Conservation (phyloP, 768 basidiomycete genomes). For the Mycena amicta region DNA sequence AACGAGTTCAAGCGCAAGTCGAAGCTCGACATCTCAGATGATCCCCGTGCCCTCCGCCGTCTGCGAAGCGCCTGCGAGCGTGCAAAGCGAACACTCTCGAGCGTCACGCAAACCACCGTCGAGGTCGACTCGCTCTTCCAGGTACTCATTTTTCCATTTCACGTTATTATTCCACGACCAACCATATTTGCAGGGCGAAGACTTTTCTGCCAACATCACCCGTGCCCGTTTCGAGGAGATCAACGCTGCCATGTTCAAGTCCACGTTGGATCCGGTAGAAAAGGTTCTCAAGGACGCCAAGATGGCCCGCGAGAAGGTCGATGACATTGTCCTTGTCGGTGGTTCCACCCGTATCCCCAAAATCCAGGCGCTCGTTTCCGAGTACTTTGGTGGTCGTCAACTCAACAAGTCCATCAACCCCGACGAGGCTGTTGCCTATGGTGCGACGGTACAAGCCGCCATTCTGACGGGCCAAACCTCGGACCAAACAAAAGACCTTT, state of each 20-base stretch:
- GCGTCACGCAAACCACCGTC: slow-evolving; percentile 97
- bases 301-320: slow-evolving; percentile 95
- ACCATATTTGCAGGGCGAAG: slow-evolving; percentile 67
- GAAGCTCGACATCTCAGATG: slow-evolving; percentile 95
- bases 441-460: slow-evolving; percentile 99
- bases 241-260: slow-evolving; percentile 93
- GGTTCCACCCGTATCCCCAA: slow-evolving; percentile 99
- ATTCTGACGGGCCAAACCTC: slow-evolving; percentile 98
- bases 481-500: slow-evolving; percentile 97
- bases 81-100: slow-evolving; percentile 98
- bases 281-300: slow-evolving; percentile 99
- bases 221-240: slow-evolving; percentile 99
- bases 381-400: slow-evolving; percentile 97
- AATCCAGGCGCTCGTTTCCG: slow-evolving; percentile 96
- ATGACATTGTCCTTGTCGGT: slow-evolving; percentile 99
- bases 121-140: slow-evolving; percentile 99
- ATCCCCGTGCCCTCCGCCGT: slow-evolving; percentile 95
- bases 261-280: slow-evolving; percentile 97
- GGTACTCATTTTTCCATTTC: slow-evolving; percentile 43
- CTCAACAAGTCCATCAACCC: slow-evolving; percentile 99
- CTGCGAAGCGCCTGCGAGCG: slow-evolving; percentile 98
- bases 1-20: slow-evolving; percentile 98
- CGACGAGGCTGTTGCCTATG: slow-evolving; percentile 99
- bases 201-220: slow-evolving; percentile 98
- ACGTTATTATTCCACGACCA: background rate